Evolutionary conservation across 148 eudicot species (phyloP).

Genomic region (Fallopia convolvulus): DNA sequence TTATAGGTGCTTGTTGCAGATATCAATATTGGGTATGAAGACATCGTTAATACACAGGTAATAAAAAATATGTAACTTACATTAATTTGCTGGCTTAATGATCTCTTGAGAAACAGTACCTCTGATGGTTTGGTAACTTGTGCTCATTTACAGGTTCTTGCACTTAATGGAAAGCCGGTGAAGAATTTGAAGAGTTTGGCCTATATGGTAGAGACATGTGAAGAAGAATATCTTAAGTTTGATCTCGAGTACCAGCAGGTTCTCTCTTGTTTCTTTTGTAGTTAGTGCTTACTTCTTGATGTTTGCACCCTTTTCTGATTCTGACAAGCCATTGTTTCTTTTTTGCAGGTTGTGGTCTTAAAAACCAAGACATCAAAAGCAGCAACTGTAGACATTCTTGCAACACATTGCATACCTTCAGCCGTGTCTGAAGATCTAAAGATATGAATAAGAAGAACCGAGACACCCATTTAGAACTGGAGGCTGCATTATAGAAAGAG

Average conservation of each 20-base stretch:
- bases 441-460: slow-evolving; percentile 15
- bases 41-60: slow-evolving; percentile 43
- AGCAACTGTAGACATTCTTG: slow-evolving; percentile 35
- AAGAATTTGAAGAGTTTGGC: slow-evolving; percentile 40
- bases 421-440: slow-evolving; percentile 42
- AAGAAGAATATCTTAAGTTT: slow-evolving; percentile 34
- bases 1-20: slow-evolving; percentile 44
- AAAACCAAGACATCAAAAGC: slow-evolving; percentile 29
- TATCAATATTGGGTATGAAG: slow-evolving; percentile 47
- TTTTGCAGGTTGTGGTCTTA: slow-evolving; percentile 32
- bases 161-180: slow-evolving; percentile 39
- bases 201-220: slow-evolving; percentile 32
- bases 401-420: slow-evolving; percentile 38
- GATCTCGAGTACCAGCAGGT: slow-evolving; percentile 41
- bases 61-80: neutral
- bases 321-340: neutral
- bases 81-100: neutral
- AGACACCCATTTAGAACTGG: neutral
- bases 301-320: slow-evolving; percentile 4
- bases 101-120: neutral
- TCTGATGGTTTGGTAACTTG: neutral
- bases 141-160: slow-evolving; percentile 24
- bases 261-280: slow-evolving; percentile 8
- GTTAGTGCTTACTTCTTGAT: neutral
- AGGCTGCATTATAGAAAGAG: neutral